Evolutionary conservation across 1,284 basidiomycete species (phyloP).

Genomic region (Entoloma clypeatum): DNA sequence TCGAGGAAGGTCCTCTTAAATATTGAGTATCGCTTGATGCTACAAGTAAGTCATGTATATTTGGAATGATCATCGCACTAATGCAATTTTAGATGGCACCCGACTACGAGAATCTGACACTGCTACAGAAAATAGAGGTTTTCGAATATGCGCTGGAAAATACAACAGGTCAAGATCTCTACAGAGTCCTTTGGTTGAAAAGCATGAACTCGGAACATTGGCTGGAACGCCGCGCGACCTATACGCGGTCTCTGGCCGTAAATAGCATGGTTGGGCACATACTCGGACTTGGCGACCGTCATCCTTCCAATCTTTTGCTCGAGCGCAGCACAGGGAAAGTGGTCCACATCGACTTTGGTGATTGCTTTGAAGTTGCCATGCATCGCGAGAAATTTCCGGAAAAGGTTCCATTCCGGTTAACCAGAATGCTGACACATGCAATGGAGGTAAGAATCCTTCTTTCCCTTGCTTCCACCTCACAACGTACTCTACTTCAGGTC

Average conservation of each 20-base stretch:
- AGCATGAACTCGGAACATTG: slow-evolving; percentile 95
- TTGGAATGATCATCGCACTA: slow-evolving; percentile 1
- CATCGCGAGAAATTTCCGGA: slow-evolving; percentile 98
- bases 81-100: slow-evolving; percentile 82
- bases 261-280: slow-evolving; percentile 99
- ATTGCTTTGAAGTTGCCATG: slow-evolving; percentile 94
- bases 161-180: slow-evolving; percentile 98
- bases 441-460: slow-evolving; percentile 77
- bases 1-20: slow-evolving; percentile 95
- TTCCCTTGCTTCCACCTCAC: background rate
- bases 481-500: slow-evolving; percentile 47
- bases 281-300: slow-evolving; percentile 95
- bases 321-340: slow-evolving; percentile 94
- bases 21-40: slow-evolving; percentile 97
- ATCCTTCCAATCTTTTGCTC: slow-evolving; percentile 94
- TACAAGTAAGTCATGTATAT: slow-evolving; percentile 59
- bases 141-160: slow-evolving; percentile 99
- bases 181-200: slow-evolving; percentile 96
- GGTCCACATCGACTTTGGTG: slow-evolving; percentile 96
- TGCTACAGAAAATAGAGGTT: slow-evolving; percentile 98
- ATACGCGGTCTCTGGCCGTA: slow-evolving; percentile 92
- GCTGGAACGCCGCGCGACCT: slow-evolving; percentile 96
- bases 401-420: slow-evolving; percentile 97
- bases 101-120: slow-evolving; percentile 93
- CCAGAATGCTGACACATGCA: slow-evolving; percentile 97